Evolutionary conservation across 2,329 filamentous ascomycete genomes (phyloP).

Genomic region (Hymenoscyphus occultus): DNA sequence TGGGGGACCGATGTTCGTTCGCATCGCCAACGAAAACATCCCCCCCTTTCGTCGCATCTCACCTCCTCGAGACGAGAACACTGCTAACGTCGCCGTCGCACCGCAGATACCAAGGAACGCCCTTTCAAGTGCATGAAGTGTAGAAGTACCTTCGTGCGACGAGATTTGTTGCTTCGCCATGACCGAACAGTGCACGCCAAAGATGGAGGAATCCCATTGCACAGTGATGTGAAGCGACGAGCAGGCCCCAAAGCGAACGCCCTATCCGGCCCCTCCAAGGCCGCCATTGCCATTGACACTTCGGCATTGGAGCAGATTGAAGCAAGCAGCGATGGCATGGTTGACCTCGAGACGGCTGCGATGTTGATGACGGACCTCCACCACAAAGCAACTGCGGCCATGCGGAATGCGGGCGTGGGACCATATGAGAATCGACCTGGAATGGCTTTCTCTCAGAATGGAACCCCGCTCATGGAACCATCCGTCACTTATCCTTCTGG

Average conservation of each 20-base stretch:
- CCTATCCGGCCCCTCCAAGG: constrained; percentile 66
- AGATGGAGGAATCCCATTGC: constrained; percentile 89
- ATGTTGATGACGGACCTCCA: constrained; percentile 99
- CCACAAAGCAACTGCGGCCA: constrained; percentile 84
- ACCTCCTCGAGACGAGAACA: constrained; percentile 13
- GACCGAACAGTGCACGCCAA: constrained; percentile 98
- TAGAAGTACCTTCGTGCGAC: constrained; percentile 95
- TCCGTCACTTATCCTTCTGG: constrained; percentile 73
- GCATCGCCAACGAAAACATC: constrained; percentile 4
- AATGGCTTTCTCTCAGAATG: constrained; percentile 71
- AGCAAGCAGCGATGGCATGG: constrained; percentile 82
- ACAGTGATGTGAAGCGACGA: constrained; percentile 90
- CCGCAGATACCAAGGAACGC: constrained; percentile 90
- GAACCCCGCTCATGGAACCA: constrained; percentile 71
- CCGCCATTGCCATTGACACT: constrained; percentile 76
- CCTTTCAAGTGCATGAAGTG: constrained; percentile 99
- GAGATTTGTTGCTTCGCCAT: constrained; percentile 92
- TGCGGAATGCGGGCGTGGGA: constrained; percentile 51
- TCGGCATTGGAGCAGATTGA: constrained; percentile 90
- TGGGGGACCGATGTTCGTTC: constrained; percentile 16
- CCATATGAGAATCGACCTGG: constrained; percentile 56
- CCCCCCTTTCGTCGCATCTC: constrained; percentile 8
- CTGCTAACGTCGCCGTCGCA: constrained; percentile 21
- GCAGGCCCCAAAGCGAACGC: constrained; percentile 66
- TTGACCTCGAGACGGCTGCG: constrained; percentile 94